Evolutionary conservation across 2,329 filamentous ascomycete genomes (phyloP), one percentile per base, ranked within the genome.

Genomic region (Aspergillus sp.): DNA sequence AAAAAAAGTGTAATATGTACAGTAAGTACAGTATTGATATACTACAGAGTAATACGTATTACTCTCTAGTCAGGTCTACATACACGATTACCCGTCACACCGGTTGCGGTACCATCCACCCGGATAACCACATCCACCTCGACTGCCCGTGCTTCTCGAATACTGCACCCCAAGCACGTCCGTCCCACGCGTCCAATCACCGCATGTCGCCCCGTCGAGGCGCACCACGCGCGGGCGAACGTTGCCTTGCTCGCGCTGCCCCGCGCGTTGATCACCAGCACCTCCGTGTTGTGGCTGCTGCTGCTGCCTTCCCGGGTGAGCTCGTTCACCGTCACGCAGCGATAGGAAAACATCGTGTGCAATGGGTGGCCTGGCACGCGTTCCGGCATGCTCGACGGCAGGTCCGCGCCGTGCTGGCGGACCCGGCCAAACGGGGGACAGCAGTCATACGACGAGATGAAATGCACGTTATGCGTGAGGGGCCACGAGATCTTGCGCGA

Each of bases 361-460:
- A 70, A 53, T 9, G 65, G 67, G 39, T 69, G 67, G 9, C 65
- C 66, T 5, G 67, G 64, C 26, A 70, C 59, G 44, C 61, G 66
- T 19, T 19, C 19, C 19, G 6, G 54, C 50, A 42, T 58, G 51
- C 9, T 52, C 47, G 1, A 47, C 32, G 19, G 36, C 1, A 7
- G n/a, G 32, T 34, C 34, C 7, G 12, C 19, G 6, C 9, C 6
- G 36, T 39, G 47, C 7, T 44, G 47, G 45, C 50, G 53, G 5
- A 57, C 53, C 41, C 61, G 58, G 3, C 68, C 68, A 5, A 58
- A 52, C 3, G 75, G 74, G 7, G 72, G 66, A 5, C 65, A 70
- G 56, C 78, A 81, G 12, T 74, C 75, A 55, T 75, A 75, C 1
- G 76, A 75, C 0, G 75, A 70, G 39, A 81, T 63, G 55, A 80